phyloP scores from a whole-genome alignment of 2,329 filamentous ascomycete species.

The Paracamarosporium sp. region DNA sequence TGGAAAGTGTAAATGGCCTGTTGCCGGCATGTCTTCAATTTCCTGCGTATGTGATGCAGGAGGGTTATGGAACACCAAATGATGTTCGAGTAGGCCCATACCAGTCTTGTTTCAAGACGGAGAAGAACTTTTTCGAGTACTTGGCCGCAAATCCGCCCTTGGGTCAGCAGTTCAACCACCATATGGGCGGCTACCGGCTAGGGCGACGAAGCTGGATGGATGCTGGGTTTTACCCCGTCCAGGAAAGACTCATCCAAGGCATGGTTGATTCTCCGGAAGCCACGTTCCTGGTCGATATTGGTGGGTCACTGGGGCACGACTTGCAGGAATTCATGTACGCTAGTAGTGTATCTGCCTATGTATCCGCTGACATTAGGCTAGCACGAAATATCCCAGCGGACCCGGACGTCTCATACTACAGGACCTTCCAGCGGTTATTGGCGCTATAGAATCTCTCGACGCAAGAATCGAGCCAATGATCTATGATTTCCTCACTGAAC shows the following conservation, averaged over 20 bases:
- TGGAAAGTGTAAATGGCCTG: no score
- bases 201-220: constrained; percentile 11
- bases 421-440: constrained; percentile 10
- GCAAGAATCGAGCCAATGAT: constrained; percentile 31
- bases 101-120: no score
- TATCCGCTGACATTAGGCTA: neutral
- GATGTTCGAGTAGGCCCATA: neutral
- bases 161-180: constrained; percentile 9
- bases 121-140: no score
- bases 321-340: no score
- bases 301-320: constrained; percentile 13
- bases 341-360: neutral
- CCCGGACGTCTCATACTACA: constrained; percentile 12
- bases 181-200: constrained; percentile 9
- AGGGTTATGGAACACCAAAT: constrained; percentile 1
- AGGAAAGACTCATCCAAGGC: constrained; percentile 8
- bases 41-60: constrained; percentile 1
- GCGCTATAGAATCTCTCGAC: constrained; percentile 19
- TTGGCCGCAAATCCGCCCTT: no score
- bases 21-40: no score
- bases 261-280: neutral
- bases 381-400: constrained; percentile 5
- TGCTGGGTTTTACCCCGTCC: constrained; percentile 8
- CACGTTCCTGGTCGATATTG: constrained; percentile 14
- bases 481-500: constrained; percentile 30